Evolutionary conservation across 2,329 filamentous ascomycete species (phyloP).

Genomic region (Mollisiaceae sp.): DNA sequence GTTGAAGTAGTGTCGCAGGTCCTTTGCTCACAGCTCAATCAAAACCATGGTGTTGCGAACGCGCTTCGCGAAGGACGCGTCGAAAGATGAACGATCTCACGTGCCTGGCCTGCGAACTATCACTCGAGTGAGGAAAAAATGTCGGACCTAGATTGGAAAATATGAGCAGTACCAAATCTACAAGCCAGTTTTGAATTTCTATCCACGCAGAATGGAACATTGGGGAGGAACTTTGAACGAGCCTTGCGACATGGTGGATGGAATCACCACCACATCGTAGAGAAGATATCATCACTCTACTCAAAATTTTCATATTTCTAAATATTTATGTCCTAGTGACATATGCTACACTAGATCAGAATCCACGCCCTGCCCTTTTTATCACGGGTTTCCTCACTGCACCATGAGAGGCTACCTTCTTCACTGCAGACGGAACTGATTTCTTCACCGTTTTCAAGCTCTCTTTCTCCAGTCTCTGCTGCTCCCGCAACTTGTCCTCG

Average conservation of each 20-base stretch:
- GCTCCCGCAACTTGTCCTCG: constrained; percentile 75
- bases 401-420: constrained; percentile 66
- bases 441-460: constrained; percentile 53
- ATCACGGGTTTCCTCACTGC: constrained; percentile 65
- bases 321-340: neutral
- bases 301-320: neutral
- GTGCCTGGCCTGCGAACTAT: neutral
- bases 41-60: neutral
- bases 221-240: neutral
- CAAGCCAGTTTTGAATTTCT: neutral
- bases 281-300: neutral
- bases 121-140: neutral
- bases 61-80: constrained; percentile 2
- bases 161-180: neutral
- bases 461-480: constrained; percentile 59
- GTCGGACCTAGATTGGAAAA: neutral
- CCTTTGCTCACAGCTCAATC: neutral
- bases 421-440: constrained; percentile 47
- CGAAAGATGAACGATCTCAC: neutral
- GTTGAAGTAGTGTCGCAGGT: neutral
- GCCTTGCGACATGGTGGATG: neutral
- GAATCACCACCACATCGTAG: neutral
- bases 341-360: constrained; percentile 27
- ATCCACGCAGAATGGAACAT: neutral
- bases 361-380: constrained; percentile 60